Evolutionary conservation across 805 yeast species (phyloP), one percentile per base, ranked within the genome.

Genomic region (Candida xyloterini): DNA sequence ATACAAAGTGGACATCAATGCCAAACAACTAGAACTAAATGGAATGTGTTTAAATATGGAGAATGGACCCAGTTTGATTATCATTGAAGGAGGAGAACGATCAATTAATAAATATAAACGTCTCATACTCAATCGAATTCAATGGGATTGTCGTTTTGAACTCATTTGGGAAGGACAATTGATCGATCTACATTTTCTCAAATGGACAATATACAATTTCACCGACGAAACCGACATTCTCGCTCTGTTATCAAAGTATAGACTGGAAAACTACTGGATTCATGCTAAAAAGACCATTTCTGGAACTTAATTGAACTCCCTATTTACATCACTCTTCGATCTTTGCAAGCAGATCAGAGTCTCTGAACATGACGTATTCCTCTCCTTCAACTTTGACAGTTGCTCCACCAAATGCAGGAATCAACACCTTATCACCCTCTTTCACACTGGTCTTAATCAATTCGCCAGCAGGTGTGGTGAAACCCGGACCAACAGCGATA

Each of bases 381-480:
- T 90, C 95, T 15, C 52, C 54, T 54, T 86, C 90, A 55, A 93
- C 78, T 70, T 85, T 89, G 66, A 93, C 77, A 48, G 87, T 69
- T 51, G 89, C 79, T 42, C 99, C 99, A 46, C 99, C 99, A 54
- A 84, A 91, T 44, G 84, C 79, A 50, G 98, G 98, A 60, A 93
- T 87, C 72, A 93, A 73, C 33, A 93, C 98, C 57, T 82, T 80
- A 71, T 93, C 99, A 56, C 99, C 99, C 33, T 85, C 79, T 60
- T 78, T 71, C 43, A 93, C 96, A 52, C 81, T 73, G 45, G 90
- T 81, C 38, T 79, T 73, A 41, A 87, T 73, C 50, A 79, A 64
- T 58, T 81, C 72, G 50, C 98, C 98, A 42, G 80, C 76, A 42
- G 75, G 68, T 68, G 84, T 83, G 6, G 33, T 20, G 27, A 38